These are phyloP conservation scores for Anthoceros angustus DNA, from an alignment of 225 moss, liverwort and hornwort species.

Conservation along the genomic window DNA sequence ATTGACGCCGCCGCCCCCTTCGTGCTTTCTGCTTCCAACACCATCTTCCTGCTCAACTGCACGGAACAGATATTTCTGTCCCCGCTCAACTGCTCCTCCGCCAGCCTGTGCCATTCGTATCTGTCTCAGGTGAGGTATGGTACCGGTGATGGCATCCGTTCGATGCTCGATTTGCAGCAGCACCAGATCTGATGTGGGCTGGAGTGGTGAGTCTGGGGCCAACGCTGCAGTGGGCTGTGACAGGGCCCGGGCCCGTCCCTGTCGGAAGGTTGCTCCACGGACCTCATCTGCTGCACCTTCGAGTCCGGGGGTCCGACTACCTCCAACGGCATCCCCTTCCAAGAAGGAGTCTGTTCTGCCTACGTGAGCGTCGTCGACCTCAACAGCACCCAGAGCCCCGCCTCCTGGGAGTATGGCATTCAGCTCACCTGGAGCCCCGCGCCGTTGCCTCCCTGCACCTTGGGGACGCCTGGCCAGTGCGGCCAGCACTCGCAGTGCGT, in stretches of 20 bases:
- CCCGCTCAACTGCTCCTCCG: slow-evolving; percentile 1
- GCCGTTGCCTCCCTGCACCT: not conserved
- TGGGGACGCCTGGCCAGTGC: not conserved
- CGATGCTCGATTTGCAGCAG: too few species aligned
- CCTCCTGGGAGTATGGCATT: slow-evolving; percentile 1
- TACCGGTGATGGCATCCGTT: too few species aligned
- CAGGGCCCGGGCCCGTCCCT: not conserved
- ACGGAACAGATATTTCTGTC: not conserved
- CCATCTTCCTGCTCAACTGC: slow-evolving; percentile 4
- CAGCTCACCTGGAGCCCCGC: not conserved
- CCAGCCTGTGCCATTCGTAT: not conserved
- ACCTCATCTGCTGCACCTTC: not conserved
- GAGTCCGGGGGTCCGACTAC: not conserved
- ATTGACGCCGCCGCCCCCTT: not conserved
- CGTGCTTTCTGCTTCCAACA: not conserved
- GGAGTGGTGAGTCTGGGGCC: not conserved
- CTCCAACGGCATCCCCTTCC: not conserved
- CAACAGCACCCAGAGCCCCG: not conserved
- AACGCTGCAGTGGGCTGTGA: not conserved
- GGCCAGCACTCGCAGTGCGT: not conserved
- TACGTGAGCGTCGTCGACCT: slow-evolving; percentile 1
- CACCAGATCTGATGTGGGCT: too few species aligned
- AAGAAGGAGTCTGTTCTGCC: not conserved
- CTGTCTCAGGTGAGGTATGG: too few species aligned
- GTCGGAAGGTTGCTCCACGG: too few species aligned